Percentiles rank a stretch among this genome's conserved stretches.
These are phyloP conservation scores for Coemansia sp. DNA, from an alignment of 192 early-diverging fungal genomes.

Conservation along the genomic window DNA sequence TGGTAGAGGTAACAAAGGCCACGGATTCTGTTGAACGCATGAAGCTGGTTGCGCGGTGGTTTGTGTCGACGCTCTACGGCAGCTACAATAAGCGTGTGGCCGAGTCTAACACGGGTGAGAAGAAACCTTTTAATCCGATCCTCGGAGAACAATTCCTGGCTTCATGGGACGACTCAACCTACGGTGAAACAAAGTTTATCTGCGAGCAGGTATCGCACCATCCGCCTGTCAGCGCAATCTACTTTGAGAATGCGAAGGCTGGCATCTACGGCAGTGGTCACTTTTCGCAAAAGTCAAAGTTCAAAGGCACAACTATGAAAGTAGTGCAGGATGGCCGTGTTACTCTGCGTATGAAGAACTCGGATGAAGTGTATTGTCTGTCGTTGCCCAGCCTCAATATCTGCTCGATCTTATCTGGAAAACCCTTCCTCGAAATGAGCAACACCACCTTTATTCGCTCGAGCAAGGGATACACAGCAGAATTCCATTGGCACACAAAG, in stretches of 20 bases:
- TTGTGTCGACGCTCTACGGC: slow-evolving; percentile 76
- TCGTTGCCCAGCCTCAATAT: slow-evolving; percentile 73
- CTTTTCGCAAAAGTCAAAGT: slow-evolving; percentile 63
- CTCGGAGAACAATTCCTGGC: slow-evolving; percentile 69
- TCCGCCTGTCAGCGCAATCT: slow-evolving; percentile 69
- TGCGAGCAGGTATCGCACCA: slow-evolving; percentile 75
- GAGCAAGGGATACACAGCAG: slow-evolving; percentile 55
- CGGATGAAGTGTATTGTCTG: slow-evolving; percentile 69
- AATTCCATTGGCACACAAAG: slow-evolving; percentile 71
- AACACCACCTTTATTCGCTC: slow-evolving; percentile 60
- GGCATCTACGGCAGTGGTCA: slow-evolving; percentile 65
- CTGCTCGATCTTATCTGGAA: slow-evolving; percentile 69
- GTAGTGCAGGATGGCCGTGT: slow-evolving; percentile 77
- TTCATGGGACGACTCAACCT: slow-evolving; percentile 59
- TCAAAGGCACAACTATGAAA: slow-evolving; percentile 71
- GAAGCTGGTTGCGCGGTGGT: slow-evolving; percentile 71
- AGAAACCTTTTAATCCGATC: slow-evolving; percentile 72
- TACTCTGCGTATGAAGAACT: slow-evolving; percentile 60
- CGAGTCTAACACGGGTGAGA: slow-evolving; percentile 65
- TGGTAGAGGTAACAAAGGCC: slow-evolving; percentile 66
- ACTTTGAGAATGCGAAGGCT: slow-evolving; percentile 60
- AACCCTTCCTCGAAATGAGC: slow-evolving; percentile 64
- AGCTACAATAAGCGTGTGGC: slow-evolving; percentile 71
- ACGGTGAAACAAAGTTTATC: slow-evolving; percentile 55
- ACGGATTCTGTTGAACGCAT: slow-evolving; percentile 62